These are phyloP conservation scores for Dactylellina parvicollis DNA, from an alignment of 2,329 filamentous ascomycete species.

Conservation along the genomic window DNA sequence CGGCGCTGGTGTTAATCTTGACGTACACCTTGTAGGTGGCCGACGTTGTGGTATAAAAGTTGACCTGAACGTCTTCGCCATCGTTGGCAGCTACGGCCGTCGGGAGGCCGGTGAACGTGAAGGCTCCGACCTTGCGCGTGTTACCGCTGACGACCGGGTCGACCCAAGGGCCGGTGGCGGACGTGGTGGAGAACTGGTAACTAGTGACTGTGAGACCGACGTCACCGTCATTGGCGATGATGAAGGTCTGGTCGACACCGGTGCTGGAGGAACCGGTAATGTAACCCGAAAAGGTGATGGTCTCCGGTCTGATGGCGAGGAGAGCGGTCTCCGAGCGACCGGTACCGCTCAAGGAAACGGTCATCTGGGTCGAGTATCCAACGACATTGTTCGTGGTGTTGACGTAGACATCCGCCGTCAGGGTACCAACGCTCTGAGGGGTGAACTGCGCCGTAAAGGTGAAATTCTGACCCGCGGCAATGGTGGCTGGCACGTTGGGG, in stretches of 20 bases:
- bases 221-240: slow-evolving; percentile 67
- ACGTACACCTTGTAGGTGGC: slow-evolving; percentile 67
- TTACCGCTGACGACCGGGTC: slow-evolving; percentile 59
- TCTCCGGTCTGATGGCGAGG: slow-evolving; percentile 65
- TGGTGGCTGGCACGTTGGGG: slow-evolving; percentile 45
- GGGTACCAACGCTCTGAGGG: slow-evolving; percentile 64
- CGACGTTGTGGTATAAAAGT: slow-evolving; percentile 64
- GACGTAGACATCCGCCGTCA: slow-evolving; percentile 65
- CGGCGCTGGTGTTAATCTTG: slow-evolving; percentile 66
- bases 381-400: slow-evolving; percentile 64
- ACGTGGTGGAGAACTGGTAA: slow-evolving; percentile 64
- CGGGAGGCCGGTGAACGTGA: slow-evolving; percentile 66
- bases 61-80: slow-evolving; percentile 63
- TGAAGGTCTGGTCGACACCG: slow-evolving; percentile 63
- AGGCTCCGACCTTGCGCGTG: slow-evolving; percentile 62
- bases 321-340: slow-evolving; percentile 65
- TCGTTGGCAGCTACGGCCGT: slow-evolving; percentile 62
- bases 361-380: slow-evolving; percentile 65
- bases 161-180: slow-evolving; percentile 64
- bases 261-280: slow-evolving; percentile 63
- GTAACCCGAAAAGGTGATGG: slow-evolving; percentile 66
- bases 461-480: slow-evolving; percentile 62
- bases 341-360: slow-evolving; percentile 65
- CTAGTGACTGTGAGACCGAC: slow-evolving; percentile 63
- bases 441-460: slow-evolving; percentile 64